Conservation (phyloP, 495 filamentous ascomycete species). For the Aspergillus homomorphus region DNA sequence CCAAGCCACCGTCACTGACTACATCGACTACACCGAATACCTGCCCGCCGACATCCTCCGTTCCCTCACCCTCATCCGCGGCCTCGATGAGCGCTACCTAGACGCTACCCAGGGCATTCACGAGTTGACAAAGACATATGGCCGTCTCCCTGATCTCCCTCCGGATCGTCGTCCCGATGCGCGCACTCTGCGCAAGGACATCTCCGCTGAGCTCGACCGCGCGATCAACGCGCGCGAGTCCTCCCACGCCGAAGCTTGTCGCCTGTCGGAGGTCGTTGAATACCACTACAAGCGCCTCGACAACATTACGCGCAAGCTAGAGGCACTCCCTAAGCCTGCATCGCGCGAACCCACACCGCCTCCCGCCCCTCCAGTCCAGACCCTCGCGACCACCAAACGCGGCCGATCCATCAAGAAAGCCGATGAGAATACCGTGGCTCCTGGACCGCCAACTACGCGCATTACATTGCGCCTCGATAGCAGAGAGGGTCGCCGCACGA, state of each 20-base stretch:
- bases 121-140: slow-evolving; percentile 70
- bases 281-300: slow-evolving; percentile 73
- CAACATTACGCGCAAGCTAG: slow-evolving; percentile 77
- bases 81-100: slow-evolving; percentile 71
- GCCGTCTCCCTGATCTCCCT: slow-evolving; percentile 61
- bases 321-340: slow-evolving; percentile 68
- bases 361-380: slow-evolving; percentile 42
- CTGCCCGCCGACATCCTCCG: slow-evolving; percentile 89
- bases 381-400: slow-evolving; percentile 53
- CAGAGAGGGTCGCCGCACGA: slow-evolving; percentile 29
- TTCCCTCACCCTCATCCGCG: slow-evolving; percentile 81
- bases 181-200: slow-evolving; percentile 64
- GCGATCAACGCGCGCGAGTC: slow-evolving; percentile 74
- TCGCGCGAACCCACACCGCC: slow-evolving; percentile 65
- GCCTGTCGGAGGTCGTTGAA: slow-evolving; percentile 74
- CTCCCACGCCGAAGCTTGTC: slow-evolving; percentile 75
- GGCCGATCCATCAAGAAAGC: slow-evolving; percentile 44
- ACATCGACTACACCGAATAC: slow-evolving; percentile 95
- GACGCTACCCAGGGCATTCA: slow-evolving; percentile 66
- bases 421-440: slow-evolving; percentile 26
- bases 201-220: slow-evolving; percentile 70
- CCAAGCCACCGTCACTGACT: slow-evolving; percentile 92
- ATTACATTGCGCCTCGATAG: slow-evolving; percentile 64
- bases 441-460: slow-evolving; percentile 43
- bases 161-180: slow-evolving; percentile 50